Conservation (phyloP, 1,284 basidiomycete species). For the Schizophyllum commune region DNA sequence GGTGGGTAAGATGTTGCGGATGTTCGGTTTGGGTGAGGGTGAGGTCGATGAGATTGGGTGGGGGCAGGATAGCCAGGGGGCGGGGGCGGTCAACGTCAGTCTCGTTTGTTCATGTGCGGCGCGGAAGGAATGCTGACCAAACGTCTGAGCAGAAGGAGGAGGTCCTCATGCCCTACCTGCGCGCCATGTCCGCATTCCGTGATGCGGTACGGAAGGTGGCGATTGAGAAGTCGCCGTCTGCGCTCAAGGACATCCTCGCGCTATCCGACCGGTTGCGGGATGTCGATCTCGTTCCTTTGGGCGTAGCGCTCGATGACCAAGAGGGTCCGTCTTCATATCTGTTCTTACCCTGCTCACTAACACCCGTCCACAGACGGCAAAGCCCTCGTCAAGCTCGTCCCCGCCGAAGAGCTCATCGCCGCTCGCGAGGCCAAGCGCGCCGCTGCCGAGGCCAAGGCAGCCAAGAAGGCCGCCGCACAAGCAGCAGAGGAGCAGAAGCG, state of each 20-base stretch:
- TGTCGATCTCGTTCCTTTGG: conserved; percentile 83
- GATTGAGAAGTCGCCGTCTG: conserved; percentile 60
- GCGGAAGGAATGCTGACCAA: conserved; percentile 2
- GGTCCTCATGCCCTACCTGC: conserved; percentile 85
- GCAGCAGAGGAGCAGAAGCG: conserved; percentile 75
- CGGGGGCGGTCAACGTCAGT: conserved; percentile 49
- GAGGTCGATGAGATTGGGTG: conserved; percentile 53
- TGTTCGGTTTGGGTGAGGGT: conserved; percentile 94
- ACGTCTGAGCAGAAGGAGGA: conserved; percentile 60
- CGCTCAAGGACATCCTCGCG: conserved; percentile 71
- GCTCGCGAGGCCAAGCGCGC: conserved; percentile 89
- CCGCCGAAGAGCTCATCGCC: conserved; percentile 76
- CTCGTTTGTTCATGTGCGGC: conserved; percentile 13
- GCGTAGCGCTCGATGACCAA: conserved; percentile 95
- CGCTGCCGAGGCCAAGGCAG: conserved; percentile 67
- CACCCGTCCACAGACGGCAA: conserved; percentile 61
- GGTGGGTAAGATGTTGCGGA: conserved; percentile 85
- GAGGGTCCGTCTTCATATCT: conserved; percentile 49
- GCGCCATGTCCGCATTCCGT: conserved; percentile 83
- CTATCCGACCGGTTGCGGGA: conserved; percentile 90
- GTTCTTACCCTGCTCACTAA: background rate
- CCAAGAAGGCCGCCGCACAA: conserved; percentile 71
- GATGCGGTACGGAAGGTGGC: conserved; percentile 84
- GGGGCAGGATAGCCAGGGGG: conserved; percentile 50
- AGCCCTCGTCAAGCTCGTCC: conserved; percentile 89